These are phyloP conservation scores for Veloporphyrellus conicus DNA, from an alignment of 1,284 basidiomycete species.

Conservation along the genomic window DNA sequence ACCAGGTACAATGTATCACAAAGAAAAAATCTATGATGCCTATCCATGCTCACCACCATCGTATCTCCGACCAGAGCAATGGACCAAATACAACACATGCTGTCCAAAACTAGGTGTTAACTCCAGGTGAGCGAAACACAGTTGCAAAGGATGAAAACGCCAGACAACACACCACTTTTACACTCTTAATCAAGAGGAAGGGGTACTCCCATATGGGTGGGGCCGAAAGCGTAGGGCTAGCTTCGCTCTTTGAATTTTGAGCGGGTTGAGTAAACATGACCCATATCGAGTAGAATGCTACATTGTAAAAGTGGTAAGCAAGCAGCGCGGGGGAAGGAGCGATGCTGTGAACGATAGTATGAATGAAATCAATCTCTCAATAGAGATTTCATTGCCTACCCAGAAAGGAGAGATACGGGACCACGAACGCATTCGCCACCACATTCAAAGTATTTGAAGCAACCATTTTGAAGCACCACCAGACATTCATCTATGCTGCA, in stretches of 20 bases:
- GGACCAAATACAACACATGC: slow-evolving; percentile 85
- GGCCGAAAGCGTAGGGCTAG: slow-evolving; percentile 15
- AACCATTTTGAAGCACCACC: slow-evolving; percentile 83
- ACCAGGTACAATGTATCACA: slow-evolving; percentile 9
- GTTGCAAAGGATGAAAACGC: slow-evolving; percentile 1
- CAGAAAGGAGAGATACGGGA: slow-evolving; percentile 84
- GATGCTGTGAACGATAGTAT: slow-evolving; percentile 42
- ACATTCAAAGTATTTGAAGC: slow-evolving; percentile 96
- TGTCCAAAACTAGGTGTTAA: slow-evolving; percentile 69
- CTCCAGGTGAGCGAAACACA: slow-evolving; percentile 8
- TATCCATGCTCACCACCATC: slow-evolving; percentile 42
- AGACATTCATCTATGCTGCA: slow-evolving; percentile 61
- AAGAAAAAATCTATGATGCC: not conserved
- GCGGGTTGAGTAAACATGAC: slow-evolving; percentile 68
- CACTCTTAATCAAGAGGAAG: slow-evolving; percentile 37
- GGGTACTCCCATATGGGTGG: slow-evolving; percentile 45
- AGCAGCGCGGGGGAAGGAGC: slow-evolving; percentile 75
- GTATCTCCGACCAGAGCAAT: slow-evolving; percentile 80
- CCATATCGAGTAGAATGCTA: slow-evolving; percentile 92
- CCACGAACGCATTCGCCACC: slow-evolving; percentile 88
- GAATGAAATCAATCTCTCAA: not conserved
- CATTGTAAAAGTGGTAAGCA: slow-evolving; percentile 90
- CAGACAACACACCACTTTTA: slow-evolving; percentile 36
- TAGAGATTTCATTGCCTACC: slow-evolving; percentile 45
- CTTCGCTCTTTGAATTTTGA: slow-evolving; percentile 1